Conservation (phyloP, 2,329 filamentous ascomycete species). For the Trichoderma atroviride region DNA sequence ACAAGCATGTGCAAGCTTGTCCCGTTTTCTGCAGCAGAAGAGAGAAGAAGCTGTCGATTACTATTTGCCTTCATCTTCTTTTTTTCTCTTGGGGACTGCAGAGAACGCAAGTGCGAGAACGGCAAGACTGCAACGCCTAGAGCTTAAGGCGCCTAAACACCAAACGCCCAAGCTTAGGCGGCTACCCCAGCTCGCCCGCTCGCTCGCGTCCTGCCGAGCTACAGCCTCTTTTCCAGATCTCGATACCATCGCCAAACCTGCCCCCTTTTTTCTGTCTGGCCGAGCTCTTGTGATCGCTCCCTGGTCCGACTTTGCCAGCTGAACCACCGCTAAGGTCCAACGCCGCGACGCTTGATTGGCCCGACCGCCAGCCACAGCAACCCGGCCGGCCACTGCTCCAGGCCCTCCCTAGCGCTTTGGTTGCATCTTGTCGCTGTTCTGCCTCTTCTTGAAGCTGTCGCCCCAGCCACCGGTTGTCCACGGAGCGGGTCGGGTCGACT, state of each 20-base stretch:
- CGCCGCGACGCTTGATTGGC: constrained; percentile 12
- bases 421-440: neutral
- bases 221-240: neutral
- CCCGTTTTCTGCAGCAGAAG: neutral
- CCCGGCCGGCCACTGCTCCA: neutral
- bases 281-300: constrained; percentile 16
- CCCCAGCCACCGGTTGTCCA: constrained; percentile 28
- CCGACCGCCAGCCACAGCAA: constrained; percentile 15
- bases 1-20: neutral
- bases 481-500: constrained; percentile 23
- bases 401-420: constrained; percentile 3
- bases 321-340: constrained; percentile 20
- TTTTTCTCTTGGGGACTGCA: neutral
- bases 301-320: constrained; percentile 20
- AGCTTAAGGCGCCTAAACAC: neutral
- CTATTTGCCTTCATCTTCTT: neutral
- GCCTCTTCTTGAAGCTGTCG: constrained; percentile 1
- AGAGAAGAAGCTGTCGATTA: neutral
- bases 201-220: constrained; percentile 7
- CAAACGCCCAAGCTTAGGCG: neutral
- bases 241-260: neutral
- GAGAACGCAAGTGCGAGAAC: neutral
- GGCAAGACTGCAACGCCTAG: neutral
- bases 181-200: neutral
- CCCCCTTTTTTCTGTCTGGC: constrained; percentile 21